phyloP scores from a whole-genome alignment of 2,329 filamentous ascomycete genomes.

The Pseudogymnoascus sp. region DNA sequence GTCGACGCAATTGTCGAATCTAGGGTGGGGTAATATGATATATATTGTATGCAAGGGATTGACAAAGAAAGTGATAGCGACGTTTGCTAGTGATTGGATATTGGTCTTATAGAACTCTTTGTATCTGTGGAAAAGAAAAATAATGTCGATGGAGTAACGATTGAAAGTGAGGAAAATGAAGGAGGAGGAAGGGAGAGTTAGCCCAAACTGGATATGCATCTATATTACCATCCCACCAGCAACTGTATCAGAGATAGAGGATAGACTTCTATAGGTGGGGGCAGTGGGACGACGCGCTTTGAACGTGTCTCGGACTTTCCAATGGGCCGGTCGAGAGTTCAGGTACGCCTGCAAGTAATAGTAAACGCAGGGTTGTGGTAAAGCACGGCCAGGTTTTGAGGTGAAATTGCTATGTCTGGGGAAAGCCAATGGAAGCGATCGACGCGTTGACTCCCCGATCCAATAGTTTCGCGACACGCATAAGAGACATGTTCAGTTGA shows the following conservation, averaged over 20 bases:
- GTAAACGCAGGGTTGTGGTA: neutral
- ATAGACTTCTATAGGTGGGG: constrained; percentile 1
- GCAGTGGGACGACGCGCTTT: neutral
- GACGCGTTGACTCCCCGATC: neutral
- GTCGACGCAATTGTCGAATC: too few species aligned
- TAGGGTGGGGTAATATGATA: neutral
- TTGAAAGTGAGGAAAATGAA: neutral
- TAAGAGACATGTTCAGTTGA: neutral
- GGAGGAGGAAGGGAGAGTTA: neutral
- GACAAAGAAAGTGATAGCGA: neutral
- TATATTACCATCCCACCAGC: constrained; percentile 5
- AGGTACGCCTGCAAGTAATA: neutral
- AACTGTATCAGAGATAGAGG: neutral
- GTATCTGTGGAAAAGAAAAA: neutral
- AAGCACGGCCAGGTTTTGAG: neutral
- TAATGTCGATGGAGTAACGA: neutral
- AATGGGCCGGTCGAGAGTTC: neutral
- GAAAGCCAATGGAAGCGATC: constrained; percentile 3
- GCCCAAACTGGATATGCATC: neutral
- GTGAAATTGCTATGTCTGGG: neutral
- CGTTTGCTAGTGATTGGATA: neutral
- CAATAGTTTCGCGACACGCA: constrained; percentile 4
- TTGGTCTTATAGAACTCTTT: neutral
- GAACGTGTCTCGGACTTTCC: neutral
- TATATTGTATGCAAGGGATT: neutral